phyloP scores from a whole-genome alignment of 495 filamentous ascomycete species.

The Tuber indicum region DNA sequence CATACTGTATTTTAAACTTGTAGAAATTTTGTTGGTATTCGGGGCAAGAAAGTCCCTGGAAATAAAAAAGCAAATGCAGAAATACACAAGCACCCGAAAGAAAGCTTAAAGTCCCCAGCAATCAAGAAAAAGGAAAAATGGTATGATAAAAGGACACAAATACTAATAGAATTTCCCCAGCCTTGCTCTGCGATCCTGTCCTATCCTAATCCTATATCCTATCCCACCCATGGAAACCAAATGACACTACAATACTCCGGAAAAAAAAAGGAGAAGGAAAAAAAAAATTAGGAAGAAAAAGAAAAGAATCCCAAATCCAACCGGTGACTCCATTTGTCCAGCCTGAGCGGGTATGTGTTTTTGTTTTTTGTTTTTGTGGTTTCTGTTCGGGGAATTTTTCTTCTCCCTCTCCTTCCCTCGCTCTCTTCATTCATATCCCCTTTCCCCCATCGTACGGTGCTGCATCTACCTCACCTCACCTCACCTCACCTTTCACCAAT shows the following conservation, averaged over 20 bases:
- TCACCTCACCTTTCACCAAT: not conserved
- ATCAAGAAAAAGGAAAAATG: not conserved
- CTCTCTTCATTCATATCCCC: not conserved
- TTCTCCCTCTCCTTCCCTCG: not conserved
- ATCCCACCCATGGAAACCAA: not conserved
- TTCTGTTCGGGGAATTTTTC: not conserved
- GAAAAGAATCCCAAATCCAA: not conserved
- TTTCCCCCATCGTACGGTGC: not conserved
- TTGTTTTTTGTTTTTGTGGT: not conserved
- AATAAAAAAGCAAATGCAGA: not conserved
- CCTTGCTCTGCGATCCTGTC: not conserved
- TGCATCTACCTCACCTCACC: not conserved
- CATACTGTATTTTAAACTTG: not conserved
- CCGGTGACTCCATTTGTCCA: constrained; percentile 2
- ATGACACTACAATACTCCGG: not conserved
- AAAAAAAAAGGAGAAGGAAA: not conserved
- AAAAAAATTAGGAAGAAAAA: not conserved
- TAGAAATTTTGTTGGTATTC: not conserved
- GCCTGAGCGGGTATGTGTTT: not conserved
- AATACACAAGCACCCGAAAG: not conserved
- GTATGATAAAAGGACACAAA: not conserved
- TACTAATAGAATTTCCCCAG: not conserved
- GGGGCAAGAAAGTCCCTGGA: not conserved
- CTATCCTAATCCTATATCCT: not conserved
- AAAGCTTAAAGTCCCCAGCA: not conserved